Evolutionary conservation across 2,329 filamentous ascomycete genomes (phyloP), one percentile per base, ranked within the genome.

Genomic region (Ustulina deusta): DNA sequence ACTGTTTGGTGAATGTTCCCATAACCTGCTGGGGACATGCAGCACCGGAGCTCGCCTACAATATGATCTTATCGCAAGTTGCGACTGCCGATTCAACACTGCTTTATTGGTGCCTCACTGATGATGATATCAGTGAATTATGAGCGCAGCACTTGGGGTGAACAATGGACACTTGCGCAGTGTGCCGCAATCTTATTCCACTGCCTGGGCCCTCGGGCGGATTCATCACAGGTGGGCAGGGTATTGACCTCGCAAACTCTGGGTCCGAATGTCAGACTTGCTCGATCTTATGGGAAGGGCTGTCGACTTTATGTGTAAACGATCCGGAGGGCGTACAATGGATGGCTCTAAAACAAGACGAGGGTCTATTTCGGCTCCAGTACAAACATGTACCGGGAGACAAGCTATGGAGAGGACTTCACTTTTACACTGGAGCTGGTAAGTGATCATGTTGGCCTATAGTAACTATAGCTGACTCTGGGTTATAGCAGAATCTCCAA

Each of bases 251-350:
- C 15, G 48, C 69, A 17, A 44, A 48, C 22, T 72, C 71, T 4
- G 63, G 49, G 5, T 25, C 66, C 27, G 25, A 32, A n/a, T 73
- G 71, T 49, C 64, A 46, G 34, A 34, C 65, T 13, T 73, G 71
- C 59, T 73, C 69, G 7, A 72, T 73, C 38, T 49, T 73, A 32
- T 73, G 69, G 69, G 69, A 73, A 52, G 69, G 71, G 15, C 63
- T 73, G 1, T 48, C 44, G 4, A 55, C 64, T 5, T 68, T 73
- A 25, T 69, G 63, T 34, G 42, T 57, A 1, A 36, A 65, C 1
- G 51, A 61, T n/a, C 57, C 69, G 0, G 27, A 44, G 13, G 51
- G 58, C 9, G 60, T 63, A 29, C 68, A 71, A 71, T n/a, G n/a
- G n/a, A n/a, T 73, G 1, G 66, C 65, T 13, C 52, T 73, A 20